Conservation (phyloP, 192 early-diverging fungal species). For the Cladochytrium replicatum region DNA sequence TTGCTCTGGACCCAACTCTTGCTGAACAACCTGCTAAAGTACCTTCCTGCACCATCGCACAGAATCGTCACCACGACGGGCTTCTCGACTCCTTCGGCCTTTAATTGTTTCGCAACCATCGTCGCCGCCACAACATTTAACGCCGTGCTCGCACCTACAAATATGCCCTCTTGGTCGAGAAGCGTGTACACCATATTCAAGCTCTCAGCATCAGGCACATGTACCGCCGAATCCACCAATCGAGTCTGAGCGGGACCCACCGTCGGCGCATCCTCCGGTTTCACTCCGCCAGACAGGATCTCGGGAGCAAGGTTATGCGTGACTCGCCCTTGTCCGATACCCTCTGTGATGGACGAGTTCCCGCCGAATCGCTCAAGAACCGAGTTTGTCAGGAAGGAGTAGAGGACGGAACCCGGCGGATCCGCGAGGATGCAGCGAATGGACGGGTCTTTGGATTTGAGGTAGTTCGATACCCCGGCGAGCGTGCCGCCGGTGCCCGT, state of each 20-base stretch:
- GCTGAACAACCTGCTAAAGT: conserved; percentile 28
- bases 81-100: too few species aligned
- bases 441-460: conserved; percentile 59
- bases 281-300: conserved; percentile 39
- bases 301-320: conserved; percentile 82
- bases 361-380: conserved; percentile 58
- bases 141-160: conserved; percentile 83
- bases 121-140: conserved; percentile 89
- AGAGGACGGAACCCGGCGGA: conserved; percentile 88
- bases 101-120: conserved; percentile 71
- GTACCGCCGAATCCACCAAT: conserved; percentile 75
- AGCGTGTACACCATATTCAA: conserved; percentile 82
- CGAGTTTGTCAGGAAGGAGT: conserved; percentile 64
- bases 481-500: conserved; percentile 91
- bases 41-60: conserved; percentile 80
- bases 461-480: conserved; percentile 69
- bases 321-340: conserved; percentile 90
- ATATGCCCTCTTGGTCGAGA: conserved; percentile 89
- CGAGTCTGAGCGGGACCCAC: neutral
- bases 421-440: conserved; percentile 69
- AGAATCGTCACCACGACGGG: conserved; percentile 80
- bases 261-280: neutral
- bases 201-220: conserved; percentile 68
- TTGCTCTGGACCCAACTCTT: conserved; percentile 83
- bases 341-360: conserved; percentile 82